phyloP scores from a whole-genome alignment of 345 rosid genomes.

The Citrus inodora region DNA sequence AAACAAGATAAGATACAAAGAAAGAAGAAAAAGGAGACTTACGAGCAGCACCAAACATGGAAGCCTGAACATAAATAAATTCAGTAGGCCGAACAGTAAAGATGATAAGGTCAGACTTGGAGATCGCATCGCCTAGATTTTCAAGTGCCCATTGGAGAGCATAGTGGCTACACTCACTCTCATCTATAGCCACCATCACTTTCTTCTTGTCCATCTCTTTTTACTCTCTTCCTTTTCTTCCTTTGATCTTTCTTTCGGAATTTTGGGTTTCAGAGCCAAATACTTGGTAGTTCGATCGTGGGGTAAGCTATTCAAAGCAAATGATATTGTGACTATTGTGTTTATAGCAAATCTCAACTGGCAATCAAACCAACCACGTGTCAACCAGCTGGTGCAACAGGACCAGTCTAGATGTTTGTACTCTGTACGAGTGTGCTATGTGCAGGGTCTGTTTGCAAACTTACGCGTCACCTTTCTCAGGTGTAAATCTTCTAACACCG shows the following conservation, averaged over 20 bases:
- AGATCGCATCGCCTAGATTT: conserved; percentile 37
- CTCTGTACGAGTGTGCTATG: too few species aligned
- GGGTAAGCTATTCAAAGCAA: too few species aligned
- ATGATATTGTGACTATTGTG: background rate
- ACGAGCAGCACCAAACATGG: conserved; percentile 56
- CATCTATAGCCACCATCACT: conserved; percentile 79
- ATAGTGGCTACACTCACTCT: conserved; percentile 62
- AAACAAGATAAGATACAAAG: background rate
- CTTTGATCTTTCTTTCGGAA: background rate
- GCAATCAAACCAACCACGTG: conserved; percentile 1
- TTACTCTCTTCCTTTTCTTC: conserved; percentile 21
- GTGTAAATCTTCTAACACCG: too few species aligned
- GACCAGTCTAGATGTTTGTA: background rate
- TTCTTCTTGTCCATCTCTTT: conserved; percentile 36
- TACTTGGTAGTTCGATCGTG: background rate
- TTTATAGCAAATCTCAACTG: background rate
- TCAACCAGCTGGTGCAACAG: background rate
- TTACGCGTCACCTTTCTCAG: too few species aligned
- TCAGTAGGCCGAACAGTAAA: conserved; percentile 50
- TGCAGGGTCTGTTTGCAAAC: too few species aligned
- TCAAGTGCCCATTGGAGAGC: conserved; percentile 66
- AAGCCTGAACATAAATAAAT: conserved; percentile 49
- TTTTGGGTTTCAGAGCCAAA: background rate
- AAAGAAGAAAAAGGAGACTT: conserved; percentile 9
- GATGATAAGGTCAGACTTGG: conserved; percentile 47